These are phyloP conservation scores for Cinnamomum chago DNA, from an alignment of 164 flowering plant genomes.

Conservation along the genomic window DNA sequence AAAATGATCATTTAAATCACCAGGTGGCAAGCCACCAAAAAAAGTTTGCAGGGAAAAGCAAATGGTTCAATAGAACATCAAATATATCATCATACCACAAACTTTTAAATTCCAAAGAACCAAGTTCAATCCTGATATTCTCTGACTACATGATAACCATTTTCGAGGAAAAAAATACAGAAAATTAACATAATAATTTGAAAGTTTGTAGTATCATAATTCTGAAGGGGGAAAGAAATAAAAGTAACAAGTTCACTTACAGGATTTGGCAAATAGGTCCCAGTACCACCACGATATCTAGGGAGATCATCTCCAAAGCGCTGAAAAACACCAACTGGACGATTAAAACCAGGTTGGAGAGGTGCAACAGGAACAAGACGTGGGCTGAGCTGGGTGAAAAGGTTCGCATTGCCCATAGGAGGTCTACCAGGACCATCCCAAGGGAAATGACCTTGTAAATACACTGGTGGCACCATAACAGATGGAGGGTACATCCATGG, in stretches of 20 bases:
- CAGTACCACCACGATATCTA: slow-evolving; percentile 94
- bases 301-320: slow-evolving; percentile 72
- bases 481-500: slow-evolving; percentile 64
- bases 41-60: no score
- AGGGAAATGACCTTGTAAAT: slow-evolving; percentile 75
- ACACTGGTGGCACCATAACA: slow-evolving; percentile 64
- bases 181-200: no score
- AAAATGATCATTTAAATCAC: no score
- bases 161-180: no score
- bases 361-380: slow-evolving; percentile 70
- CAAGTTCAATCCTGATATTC: no score
- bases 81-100: no score
- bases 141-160: no score
- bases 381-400: slow-evolving; percentile 58
- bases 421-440: slow-evolving; percentile 98
- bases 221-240: not conserved
- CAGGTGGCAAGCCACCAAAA: no score
- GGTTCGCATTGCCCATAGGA: slow-evolving; percentile 46
- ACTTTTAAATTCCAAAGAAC: no score
- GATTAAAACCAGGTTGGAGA: slow-evolving; percentile 53
- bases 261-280: slow-evolving; percentile 95
- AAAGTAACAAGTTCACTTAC: slow-evolving; percentile 40
- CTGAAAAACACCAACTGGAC: slow-evolving; percentile 63
- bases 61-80: no score
- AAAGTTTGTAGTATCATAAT: not conserved